Evolutionary conservation across 768 basidiomycete species (phyloP).

Genomic region (Boletus rubescentipes): DNA sequence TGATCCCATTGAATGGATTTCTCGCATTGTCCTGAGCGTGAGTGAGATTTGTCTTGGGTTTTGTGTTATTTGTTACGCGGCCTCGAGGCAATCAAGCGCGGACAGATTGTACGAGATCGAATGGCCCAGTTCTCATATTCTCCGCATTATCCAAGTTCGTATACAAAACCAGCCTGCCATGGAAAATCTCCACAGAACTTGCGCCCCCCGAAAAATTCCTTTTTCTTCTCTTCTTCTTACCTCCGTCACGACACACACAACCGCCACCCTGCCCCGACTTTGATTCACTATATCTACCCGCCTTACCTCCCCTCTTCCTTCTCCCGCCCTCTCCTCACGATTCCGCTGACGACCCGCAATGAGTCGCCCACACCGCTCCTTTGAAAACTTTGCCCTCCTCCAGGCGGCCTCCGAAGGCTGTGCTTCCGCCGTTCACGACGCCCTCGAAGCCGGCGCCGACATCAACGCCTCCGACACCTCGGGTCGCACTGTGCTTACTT

Average conservation of each 20-base stretch:
- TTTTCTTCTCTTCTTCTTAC: constrained; percentile 9
- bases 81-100: constrained; percentile 30
- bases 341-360: constrained; percentile 32
- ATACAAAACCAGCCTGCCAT: constrained; percentile 17
- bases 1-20: no score
- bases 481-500: constrained; percentile 65
- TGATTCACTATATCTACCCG: constrained; percentile 19
- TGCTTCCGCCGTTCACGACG: constrained; percentile 49
- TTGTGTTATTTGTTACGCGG: constrained; percentile 9
- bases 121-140: constrained; percentile 4
- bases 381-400: constrained; percentile 47
- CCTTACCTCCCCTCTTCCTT: constrained; percentile 1
- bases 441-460: constrained; percentile 61
- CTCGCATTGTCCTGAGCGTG: constrained; percentile 9
- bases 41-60: background rate
- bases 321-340: constrained; percentile 25
- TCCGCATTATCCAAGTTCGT: constrained; percentile 31
- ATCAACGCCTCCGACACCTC: constrained; percentile 62
- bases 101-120: constrained; percentile 9
- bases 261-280: background rate
- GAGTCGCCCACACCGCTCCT: constrained; percentile 39
- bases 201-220: background rate
- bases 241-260: constrained; percentile 2
- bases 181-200: constrained; percentile 22
- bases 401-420: constrained; percentile 58